Conservation (phyloP, 2,329 filamentous ascomycete genomes). For the Cordyceps farinosa region DNA sequence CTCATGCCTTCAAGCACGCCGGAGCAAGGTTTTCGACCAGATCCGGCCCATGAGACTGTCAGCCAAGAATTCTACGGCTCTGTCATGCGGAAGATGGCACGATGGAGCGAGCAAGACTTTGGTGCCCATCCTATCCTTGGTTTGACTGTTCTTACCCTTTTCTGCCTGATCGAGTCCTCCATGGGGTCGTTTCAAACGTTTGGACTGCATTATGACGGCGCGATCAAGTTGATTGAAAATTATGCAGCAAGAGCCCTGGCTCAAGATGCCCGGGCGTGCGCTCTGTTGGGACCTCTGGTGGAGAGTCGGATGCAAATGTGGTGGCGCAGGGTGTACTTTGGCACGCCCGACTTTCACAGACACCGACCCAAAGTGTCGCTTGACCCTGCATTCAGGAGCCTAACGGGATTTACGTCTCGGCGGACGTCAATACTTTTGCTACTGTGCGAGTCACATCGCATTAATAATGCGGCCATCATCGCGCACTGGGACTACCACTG, state of each 20-base stretch:
- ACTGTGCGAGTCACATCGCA: conserved; percentile 19
- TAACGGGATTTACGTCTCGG: not conserved
- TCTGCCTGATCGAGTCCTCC: conserved; percentile 25
- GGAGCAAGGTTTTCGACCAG: conserved; percentile 7
- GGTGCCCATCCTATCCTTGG: conserved; percentile 5
- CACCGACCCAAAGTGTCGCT: not conserved
- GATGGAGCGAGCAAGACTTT: conserved; percentile 18
- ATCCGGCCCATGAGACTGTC: conserved; percentile 15
- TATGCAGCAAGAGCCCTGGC: not conserved
- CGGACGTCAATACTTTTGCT: conserved; percentile 13
- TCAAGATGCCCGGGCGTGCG: not conserved
- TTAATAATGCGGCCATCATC: conserved; percentile 15
- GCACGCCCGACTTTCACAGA: conserved; percentile 20
- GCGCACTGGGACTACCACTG: conserved; percentile 13
- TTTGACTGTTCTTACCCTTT: conserved; percentile 21
- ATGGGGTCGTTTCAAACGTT: conserved; percentile 25
- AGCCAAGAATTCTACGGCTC: conserved; percentile 19
- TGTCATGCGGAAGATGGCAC: conserved; percentile 17
- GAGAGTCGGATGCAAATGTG: conserved; percentile 24
- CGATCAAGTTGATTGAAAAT: not conserved
- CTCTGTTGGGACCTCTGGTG: conserved; percentile 21
- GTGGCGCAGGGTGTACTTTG: conserved; percentile 25
- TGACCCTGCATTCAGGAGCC: not conserved
- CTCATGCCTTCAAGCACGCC: not conserved
- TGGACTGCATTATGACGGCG: conserved; percentile 19